Base-by-base conservation (phyloP, 192 early-diverging fungal species). In the Podila epigama region DNA sequence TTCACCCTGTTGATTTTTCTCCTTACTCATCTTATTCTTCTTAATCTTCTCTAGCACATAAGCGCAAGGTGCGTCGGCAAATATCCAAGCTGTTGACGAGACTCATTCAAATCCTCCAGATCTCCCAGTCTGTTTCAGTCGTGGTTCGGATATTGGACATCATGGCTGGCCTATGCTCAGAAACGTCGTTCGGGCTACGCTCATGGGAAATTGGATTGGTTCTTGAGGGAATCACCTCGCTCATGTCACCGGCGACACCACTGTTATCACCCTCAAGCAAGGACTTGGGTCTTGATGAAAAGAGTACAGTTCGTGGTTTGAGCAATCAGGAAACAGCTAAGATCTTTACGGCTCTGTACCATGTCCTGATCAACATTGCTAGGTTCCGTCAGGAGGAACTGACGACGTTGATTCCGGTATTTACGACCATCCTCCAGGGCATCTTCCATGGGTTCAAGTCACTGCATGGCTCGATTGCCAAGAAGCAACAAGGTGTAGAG, bases 371-470 rank as follows among this genome's bases (percentile, higher is more conserved):
- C 13, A 83, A 82, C n/a, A 41, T 89, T 27, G 51, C 87, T 7
- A 59, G 79, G 9, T 70, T 80, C 62, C 80, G 85, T 33, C 85
- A 85, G 44, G 85, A 88, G 32, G 61, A 78, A 18, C 54, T 92
- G 4, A 58, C 82, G 9, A 63, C 79, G 7, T 37, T 72, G n/a
- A 83, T 92, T 36, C 83, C 88, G 32, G 57, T 83, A 0, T 85
- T 89, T 33, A 78, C 75, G 5, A 54, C 77, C 2, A 81, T 91
- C n/a, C 27, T 90, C 15, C 82, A 87, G 63, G 56, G 78, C 7
- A 37, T 89, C n/a, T 51, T 90, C 18, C 80, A 89, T 52, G 86
- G 86, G 56, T 91, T 91, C 63, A 87, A 84, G 64, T 85, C 83
- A 1, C 44, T 75, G 5, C 81, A 84, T 65, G 70, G 75, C 4